Evolutionary conservation across 208 protist genomes (phyloP).

Genomic region (Herpetomonas tarakana): DNA sequence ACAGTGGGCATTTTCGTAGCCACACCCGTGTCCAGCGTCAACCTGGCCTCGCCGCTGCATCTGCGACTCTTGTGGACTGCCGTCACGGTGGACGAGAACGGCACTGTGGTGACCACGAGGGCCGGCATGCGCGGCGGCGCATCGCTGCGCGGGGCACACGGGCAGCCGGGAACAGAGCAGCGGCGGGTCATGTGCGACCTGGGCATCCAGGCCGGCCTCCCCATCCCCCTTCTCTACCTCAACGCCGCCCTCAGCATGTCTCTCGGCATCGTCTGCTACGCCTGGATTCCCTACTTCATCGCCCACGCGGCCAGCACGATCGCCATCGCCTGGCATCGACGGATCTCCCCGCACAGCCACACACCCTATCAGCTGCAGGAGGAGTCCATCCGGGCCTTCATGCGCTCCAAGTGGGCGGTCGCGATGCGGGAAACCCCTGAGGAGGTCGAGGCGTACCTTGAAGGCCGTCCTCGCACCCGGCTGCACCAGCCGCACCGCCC

Average conservation of each 20-base stretch:
- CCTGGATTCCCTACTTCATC: conserved; percentile 19
- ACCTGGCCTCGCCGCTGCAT: conserved; percentile 8
- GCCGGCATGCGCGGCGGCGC: neutral
- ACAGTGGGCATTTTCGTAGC: conserved; percentile 12
- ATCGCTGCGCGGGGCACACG: neutral
- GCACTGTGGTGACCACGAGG: neutral
- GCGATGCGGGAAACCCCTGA: neutral
- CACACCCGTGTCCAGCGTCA: conserved; percentile 5
- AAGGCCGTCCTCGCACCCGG: neutral
- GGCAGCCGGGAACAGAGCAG: neutral
- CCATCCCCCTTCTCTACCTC: neutral
- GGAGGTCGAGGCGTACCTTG: neutral
- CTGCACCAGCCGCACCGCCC: neutral
- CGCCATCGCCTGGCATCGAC: neutral
- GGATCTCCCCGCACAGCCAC: neutral
- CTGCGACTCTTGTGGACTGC: conserved; percentile 16
- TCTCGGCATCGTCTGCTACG: conserved; percentile 9
- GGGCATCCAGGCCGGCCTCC: conserved; percentile 8
- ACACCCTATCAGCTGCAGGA: conserved; percentile 3
- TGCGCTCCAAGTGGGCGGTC: conserved; percentile 16
- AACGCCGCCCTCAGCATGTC: conserved; percentile 8
- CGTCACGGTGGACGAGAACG: neutral
- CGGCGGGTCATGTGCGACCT: conserved; percentile 9
- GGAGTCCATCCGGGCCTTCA: conserved; percentile 7
- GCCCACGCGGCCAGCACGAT: conserved; percentile 13